Percentiles rank a stretch among this genome's conserved stretches.
phyloP scores from a whole-genome alignment of 2,329 filamentous ascomycete species.

The Aspergillus sp. region DNA sequence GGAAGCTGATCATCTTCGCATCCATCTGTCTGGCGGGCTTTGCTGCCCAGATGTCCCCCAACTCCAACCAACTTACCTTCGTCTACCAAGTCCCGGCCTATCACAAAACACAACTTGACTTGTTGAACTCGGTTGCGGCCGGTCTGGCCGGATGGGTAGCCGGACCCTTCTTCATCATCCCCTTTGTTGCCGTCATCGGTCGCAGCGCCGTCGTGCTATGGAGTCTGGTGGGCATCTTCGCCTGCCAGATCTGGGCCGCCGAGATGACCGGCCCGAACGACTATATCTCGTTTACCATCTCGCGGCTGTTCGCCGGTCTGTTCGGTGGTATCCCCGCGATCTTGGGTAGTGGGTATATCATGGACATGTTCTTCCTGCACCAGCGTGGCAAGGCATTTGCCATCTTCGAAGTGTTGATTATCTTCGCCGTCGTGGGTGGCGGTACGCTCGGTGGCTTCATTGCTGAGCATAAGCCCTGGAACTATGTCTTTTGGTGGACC shows the following conservation, averaged over 20 bases:
- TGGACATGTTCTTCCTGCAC: constrained; percentile 47
- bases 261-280: constrained; percentile 35
- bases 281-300: constrained; percentile 39
- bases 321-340: constrained; percentile 41
- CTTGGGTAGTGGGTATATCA: constrained; percentile 41
- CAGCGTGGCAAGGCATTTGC: constrained; percentile 44
- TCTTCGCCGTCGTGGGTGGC: constrained; percentile 39
- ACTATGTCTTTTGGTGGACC: constrained; percentile 46
- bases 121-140: constrained; percentile 20
- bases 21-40: constrained; percentile 39
- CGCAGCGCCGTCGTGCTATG: constrained; percentile 42
- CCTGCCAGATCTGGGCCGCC: constrained; percentile 40
- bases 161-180: constrained; percentile 41
- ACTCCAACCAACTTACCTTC: constrained; percentile 38
- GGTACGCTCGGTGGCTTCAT: constrained; percentile 45
- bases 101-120: constrained; percentile 29
- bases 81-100: constrained; percentile 37
- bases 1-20: constrained; percentile 33
- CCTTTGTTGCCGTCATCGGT: constrained; percentile 36
- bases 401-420: constrained; percentile 34
- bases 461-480: constrained; percentile 35
- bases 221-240: constrained; percentile 36
- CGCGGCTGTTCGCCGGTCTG: constrained; percentile 42
- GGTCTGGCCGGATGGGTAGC: constrained; percentile 41
- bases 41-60: constrained; percentile 34